phyloP scores from a whole-genome alignment of 2,329 filamentous ascomycete species.

The Grosmannia huntii region DNA sequence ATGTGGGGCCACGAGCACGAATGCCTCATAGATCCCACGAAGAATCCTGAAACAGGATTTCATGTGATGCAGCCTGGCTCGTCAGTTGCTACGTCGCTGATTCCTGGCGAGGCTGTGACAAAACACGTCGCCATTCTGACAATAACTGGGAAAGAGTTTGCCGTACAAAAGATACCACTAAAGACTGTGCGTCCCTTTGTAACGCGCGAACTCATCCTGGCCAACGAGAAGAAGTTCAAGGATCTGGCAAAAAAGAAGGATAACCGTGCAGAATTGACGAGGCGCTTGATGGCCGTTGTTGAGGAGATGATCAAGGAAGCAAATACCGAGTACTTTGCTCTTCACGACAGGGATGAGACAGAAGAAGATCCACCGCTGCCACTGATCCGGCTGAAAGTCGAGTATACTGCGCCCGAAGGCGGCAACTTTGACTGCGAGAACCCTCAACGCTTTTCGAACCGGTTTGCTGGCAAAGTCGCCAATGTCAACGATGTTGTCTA shows the following conservation, averaged over 20 bases:
- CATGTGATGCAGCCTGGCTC: slow-evolving; percentile 97
- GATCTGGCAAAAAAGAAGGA: slow-evolving; percentile 69
- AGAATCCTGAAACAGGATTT: slow-evolving; percentile 81
- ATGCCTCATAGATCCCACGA: slow-evolving; percentile 72
- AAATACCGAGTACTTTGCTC: slow-evolving; percentile 62
- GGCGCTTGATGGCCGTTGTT: slow-evolving; percentile 63
- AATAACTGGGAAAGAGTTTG: slow-evolving; percentile 72
- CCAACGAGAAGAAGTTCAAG: slow-evolving; percentile 63
- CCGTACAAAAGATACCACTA: slow-evolving; percentile 65
- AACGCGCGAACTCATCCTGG: slow-evolving; percentile 67
- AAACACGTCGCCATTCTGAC: slow-evolving; percentile 85
- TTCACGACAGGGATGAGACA: slow-evolving; percentile 50
- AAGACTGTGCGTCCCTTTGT: slow-evolving; percentile 87
- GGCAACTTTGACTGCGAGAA: slow-evolving; percentile 87
- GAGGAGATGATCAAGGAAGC: slow-evolving; percentile 82
- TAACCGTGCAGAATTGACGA: slow-evolving; percentile 69
- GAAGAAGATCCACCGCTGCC: slow-evolving; percentile 60
- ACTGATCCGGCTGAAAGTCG: slow-evolving; percentile 78
- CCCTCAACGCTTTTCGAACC: slow-evolving; percentile 87
- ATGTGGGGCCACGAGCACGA: slow-evolving; percentile 98
- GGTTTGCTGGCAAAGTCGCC: slow-evolving; percentile 80
- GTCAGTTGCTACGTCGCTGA: slow-evolving; percentile 84
- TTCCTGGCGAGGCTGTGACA: slow-evolving; percentile 76
- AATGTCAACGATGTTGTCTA: slow-evolving; percentile 90
- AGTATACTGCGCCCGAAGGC: slow-evolving; percentile 75